Conservation (phyloP, 2,329 filamentous ascomycete species). For the Claviceps monticola region DNA sequence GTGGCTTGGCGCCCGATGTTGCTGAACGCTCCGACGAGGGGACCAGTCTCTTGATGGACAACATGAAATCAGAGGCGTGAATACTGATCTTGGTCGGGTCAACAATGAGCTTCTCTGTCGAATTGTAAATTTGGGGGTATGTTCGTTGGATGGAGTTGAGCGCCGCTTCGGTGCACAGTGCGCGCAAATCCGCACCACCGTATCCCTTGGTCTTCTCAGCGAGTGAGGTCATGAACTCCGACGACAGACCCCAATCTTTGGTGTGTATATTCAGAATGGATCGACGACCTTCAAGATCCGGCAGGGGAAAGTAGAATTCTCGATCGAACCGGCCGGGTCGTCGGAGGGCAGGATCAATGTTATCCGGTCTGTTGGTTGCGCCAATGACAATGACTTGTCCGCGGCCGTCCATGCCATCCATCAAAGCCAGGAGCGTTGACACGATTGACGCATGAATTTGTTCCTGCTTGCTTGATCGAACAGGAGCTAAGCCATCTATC, state of each 20-base stretch:
- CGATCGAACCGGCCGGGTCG: conserved; percentile 89
- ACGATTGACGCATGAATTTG: conserved; percentile 98
- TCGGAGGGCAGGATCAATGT: conserved; percentile 88
- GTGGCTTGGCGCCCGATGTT: conserved; percentile 66
- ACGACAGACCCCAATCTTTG: conserved; percentile 74
- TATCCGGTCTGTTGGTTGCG: conserved; percentile 94
- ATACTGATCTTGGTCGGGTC: conserved; percentile 74
- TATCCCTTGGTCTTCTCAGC: conserved; percentile 90
- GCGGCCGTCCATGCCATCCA: conserved; percentile 97
- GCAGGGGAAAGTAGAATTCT: conserved; percentile 95
- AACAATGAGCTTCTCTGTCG: conserved; percentile 79
- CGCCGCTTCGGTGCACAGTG: conserved; percentile 88
- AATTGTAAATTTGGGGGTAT: conserved; percentile 91
- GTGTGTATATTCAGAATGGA: conserved; percentile 93
- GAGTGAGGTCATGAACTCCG: conserved; percentile 67
- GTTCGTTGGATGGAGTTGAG: conserved; percentile 91
- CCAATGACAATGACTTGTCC: conserved; percentile 98
- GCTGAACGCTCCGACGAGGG: conserved; percentile 88
- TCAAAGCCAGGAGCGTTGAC: conserved; percentile 80
- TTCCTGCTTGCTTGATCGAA: conserved; percentile 94
- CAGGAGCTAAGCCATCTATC: conserved; percentile 91
- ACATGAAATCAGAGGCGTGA: conserved; percentile 89
- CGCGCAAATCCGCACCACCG: conserved; percentile 85
- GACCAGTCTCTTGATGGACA: conserved; percentile 90
- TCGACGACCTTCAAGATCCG: conserved; percentile 64